Conservation (phyloP, 2,329 filamentous ascomycete genomes). For the Scytalidium sp. region DNA sequence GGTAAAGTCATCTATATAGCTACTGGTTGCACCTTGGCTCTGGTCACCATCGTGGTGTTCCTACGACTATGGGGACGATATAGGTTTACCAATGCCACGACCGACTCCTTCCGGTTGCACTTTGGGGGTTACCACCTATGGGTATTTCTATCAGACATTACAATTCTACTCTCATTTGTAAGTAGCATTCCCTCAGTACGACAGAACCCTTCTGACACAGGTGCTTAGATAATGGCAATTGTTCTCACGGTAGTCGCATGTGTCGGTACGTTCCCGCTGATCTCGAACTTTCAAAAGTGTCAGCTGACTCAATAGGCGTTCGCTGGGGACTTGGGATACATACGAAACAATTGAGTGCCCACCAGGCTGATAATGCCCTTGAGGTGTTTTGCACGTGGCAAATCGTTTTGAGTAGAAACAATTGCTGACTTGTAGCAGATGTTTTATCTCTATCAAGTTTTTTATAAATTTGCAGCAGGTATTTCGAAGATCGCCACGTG, state of each 20-base stretch:
- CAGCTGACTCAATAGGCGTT: not conserved
- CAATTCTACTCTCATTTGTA: slow-evolving; percentile 8
- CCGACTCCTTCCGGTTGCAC: not conserved
- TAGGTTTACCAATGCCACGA: slow-evolving; percentile 2
- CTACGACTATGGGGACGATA: slow-evolving; percentile 12
- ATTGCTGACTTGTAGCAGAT: slow-evolving; percentile 8
- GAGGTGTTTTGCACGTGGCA: not conserved
- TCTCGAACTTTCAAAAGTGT: not conserved
- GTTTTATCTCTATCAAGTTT: slow-evolving; percentile 14
- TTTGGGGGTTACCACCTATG: slow-evolving; percentile 7
- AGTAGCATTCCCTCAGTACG: not conserved
- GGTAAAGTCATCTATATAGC: slow-evolving; percentile 3
- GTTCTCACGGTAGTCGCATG: not conserved
- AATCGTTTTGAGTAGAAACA: not conserved
- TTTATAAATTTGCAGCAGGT: slow-evolving; percentile 11
- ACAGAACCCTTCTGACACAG: not conserved
- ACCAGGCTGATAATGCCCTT: not conserved
- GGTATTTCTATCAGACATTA: slow-evolving; percentile 8
- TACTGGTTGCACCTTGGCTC: slow-evolving; percentile 1
- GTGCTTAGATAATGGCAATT: not conserved
- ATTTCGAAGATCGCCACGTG: slow-evolving; percentile 13
- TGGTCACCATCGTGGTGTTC: slow-evolving; percentile 9
- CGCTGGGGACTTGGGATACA: not conserved
- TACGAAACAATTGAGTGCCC: not conserved
- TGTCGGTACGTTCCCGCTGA: not conserved